Evolutionary conservation across 208 protist species (phyloP), one percentile per base, ranked within the genome.

Genomic region (Leishmania major): DNA sequence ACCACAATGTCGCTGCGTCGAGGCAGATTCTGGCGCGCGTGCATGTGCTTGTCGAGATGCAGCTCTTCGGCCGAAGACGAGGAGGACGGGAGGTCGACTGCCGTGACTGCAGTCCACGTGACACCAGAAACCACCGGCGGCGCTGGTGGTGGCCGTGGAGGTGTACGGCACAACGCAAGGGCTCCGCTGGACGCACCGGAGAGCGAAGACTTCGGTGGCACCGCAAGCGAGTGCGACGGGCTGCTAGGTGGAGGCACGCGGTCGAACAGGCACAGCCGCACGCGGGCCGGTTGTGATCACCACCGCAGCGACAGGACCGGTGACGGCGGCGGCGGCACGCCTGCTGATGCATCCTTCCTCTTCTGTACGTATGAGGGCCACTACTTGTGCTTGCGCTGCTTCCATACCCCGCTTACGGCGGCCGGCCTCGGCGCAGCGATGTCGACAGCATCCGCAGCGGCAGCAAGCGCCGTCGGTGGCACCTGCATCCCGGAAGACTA

Each of bases 361-460:
- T 85, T 81, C 77, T 85, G 82, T 40, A 75, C 75, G 13, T 85
- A 75, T 8, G 77, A 85, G 37, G 82, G 82, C 3, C 60, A 45
- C 7, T 85, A 79, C n/a, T 28, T 85, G 35, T 85, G 82, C 82
- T 7, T 25, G 17, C 19, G 51, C n/a, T 85, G 82, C 73, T 84
- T 80, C 60, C 10, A 62, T 47, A 15, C 53, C 17, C 19, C 67
- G 47, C 69, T 73, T n/a, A 22, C 57, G 37, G 75, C n/a, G 66
- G 35, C 45, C 45, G n/a, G 35, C 43, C 67, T 22, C 67, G 22
- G 67, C 25, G 22, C 67, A 43, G 74, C 55, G 37, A 66, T n/a
- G 37, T 67, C 22, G 25, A 10, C 51, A 40, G 17, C 53, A 47
- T 64, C 73, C 22, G 49, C 31, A 25, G 74, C 35, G 22, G 47